phyloP scores from a whole-genome alignment of 179 eudicot species.

The Sideroxylon spinosum region DNA sequence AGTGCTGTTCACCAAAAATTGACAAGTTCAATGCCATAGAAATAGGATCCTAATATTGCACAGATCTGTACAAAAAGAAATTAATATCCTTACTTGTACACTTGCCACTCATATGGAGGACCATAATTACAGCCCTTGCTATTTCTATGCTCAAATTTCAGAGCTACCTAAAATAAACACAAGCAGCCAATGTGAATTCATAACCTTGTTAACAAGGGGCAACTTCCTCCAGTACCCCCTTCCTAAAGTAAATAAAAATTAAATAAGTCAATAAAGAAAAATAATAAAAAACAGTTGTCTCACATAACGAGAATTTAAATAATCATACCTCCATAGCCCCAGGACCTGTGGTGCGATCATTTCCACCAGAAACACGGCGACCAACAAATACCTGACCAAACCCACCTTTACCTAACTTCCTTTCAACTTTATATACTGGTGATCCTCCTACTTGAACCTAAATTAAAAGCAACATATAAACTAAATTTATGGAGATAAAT shows the following conservation, averaged over 20 bases:
- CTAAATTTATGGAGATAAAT: not conserved
- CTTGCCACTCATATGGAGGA: slow-evolving; percentile 96
- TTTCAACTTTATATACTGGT: slow-evolving; percentile 67
- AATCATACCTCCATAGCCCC: slow-evolving; percentile 69
- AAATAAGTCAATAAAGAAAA: not conserved
- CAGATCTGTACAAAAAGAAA: not conserved
- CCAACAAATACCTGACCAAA: slow-evolving; percentile 93
- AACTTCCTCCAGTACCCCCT: not conserved
- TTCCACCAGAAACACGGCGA: slow-evolving; percentile 64
- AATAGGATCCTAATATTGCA: not conserved
- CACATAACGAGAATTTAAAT: not conserved
- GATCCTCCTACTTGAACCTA: slow-evolving; percentile 92
- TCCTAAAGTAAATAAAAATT: not conserved
- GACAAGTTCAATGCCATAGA: not conserved
- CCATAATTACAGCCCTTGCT: slow-evolving; percentile 94
- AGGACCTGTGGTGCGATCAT: slow-evolving; percentile 54
- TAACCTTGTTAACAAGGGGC: not conserved
- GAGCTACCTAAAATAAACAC: slow-evolving; percentile 54
- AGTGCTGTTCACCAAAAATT: slow-evolving; percentile 45
- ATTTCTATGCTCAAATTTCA: slow-evolving; percentile 85
- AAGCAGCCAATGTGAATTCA: not conserved
- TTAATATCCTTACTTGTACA: slow-evolving; percentile 61
- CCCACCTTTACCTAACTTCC: slow-evolving; percentile 87
- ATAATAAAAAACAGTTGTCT: not conserved
- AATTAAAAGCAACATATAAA: not conserved